Base-by-base conservation (phyloP, 805 yeast genomes). In the Kluyveromyces wickerhamii region DNA sequence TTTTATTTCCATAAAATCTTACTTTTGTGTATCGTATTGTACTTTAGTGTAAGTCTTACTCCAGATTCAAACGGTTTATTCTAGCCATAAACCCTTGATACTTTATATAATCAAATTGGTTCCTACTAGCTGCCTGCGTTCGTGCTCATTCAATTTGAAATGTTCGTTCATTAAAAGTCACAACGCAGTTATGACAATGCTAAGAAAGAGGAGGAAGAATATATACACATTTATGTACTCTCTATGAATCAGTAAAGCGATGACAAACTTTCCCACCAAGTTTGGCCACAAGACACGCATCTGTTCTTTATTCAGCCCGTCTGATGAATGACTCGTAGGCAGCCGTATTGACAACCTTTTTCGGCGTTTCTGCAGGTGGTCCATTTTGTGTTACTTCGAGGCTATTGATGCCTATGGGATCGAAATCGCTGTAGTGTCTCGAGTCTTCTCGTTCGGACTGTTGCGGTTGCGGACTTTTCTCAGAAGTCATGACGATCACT, bases 401-500 rank as follows among this genome's bases (percentile, higher is more conserved):
- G 19, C 14, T 9, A 16, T 26, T n/a, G 8, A 26, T 26, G 13
- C 29, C 29, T 14, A 26, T 26, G 9, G 29, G 29, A 7, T 26
- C 6, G 18, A 26, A 26, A 16, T 26, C 29, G 16, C n/a, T 21
- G 11, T 21, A 21, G 23, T n/a, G n/a, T n/a, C n/a, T 9, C 11
- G 10, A 21, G 23, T 21, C 11, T 21, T 21, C 23, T 21, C 10
- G n/a, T n/a, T n/a, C n/a, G n/a, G n/a, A n/a, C n/a, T n/a, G n/a
- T 21, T 21, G 23, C 10, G 22, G 22, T 23, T 23, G 26, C n/a
- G 11, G 16, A 18, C 12, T 2, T n/a, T 35, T 36, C 27, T 39
- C 36, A 12, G 48, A 29, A 9, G 34, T 29, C 7, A 42, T 11
- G 15, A 44, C 35, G 23, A 39, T 7, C 11, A 42, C 34, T 9